Evolutionary conservation across 1,139 yeast species (phyloP), one percentile per base, ranked within the genome.

Genomic region (Pichia sp.): DNA sequence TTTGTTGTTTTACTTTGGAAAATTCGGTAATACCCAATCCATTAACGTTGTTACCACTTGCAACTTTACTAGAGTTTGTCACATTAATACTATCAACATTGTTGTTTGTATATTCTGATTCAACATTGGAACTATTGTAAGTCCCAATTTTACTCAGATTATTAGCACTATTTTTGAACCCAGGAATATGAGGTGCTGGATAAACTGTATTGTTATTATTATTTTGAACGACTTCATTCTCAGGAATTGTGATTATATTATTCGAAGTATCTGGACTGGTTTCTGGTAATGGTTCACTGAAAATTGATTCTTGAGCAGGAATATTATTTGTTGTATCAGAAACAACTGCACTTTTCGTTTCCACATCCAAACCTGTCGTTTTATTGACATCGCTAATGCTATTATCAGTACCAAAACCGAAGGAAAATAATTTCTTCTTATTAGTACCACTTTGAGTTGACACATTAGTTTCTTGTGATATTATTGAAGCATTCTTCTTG

Each of bases 401-500:
- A 5, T 29, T 26, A 36, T 5, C 5, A 26, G 30, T 8, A 10
- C 39, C 30, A 27, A 30, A 26, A 6, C 49, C 50, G 42, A 50
- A 50, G 3, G 45, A 44, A n/a, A 50, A 50, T 1, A 47, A 33
- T 6, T 46, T 48, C 4, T 29, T 39, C 10, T 38, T 45, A 5
- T 36, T 33, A 6, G 29, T 5, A 9, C 35, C 35, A 27, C n/a
- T 39, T 26, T 44, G 28, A 26, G 32, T 9, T 10, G 50, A 40
- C 18, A 18, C 25, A 10, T 42, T 37, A 6, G 47, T 47, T 27
- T 45, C 53, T 37, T 50, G 50, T 5, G 50, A 50, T 7, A 43
- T 32, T 29, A 47, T 6, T 1, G 50, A 47, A 7, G 28, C 41
- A 34, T 26, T 40, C 30, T 47, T 47, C 9, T 39, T 42, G 25